Conservation (phyloP, 2,329 filamentous ascomycete species). For the Lasiodiplodia hormozganensis region DNA sequence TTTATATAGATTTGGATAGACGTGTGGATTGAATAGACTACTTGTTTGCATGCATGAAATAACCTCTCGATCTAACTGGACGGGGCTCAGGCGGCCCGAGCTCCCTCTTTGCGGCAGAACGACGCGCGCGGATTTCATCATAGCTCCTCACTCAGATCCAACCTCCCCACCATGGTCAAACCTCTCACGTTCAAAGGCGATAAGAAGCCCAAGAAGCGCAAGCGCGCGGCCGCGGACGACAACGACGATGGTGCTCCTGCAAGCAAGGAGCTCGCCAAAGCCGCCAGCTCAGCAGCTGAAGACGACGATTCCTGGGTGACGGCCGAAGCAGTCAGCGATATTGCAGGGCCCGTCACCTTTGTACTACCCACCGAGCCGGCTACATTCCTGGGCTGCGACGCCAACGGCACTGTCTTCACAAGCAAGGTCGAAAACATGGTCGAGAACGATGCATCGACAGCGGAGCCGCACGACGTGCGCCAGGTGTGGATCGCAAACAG, state of each 20-base stretch:
- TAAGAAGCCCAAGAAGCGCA: slow-evolving; percentile 92
- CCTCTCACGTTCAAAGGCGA: slow-evolving; percentile 96
- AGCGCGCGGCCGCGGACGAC: slow-evolving; percentile 67
- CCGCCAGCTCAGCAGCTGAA: slow-evolving; percentile 31
- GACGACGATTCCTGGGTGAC: slow-evolving; percentile 50
- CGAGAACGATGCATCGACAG: slow-evolving; percentile 79
- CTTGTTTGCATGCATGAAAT: not conserved
- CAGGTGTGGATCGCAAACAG: slow-evolving; percentile 94
- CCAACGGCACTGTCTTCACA: slow-evolving; percentile 84
- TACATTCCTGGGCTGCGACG: slow-evolving; percentile 82
- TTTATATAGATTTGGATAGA: not conserved
- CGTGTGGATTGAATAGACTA: not conserved
- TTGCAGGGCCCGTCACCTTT: slow-evolving; percentile 82
- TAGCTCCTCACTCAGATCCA: slow-evolving; percentile 23
- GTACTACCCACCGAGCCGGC: slow-evolving; percentile 78
- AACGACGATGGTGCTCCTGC: slow-evolving; percentile 46
- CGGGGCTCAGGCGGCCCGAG: slow-evolving; percentile 12
- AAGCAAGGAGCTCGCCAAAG: slow-evolving; percentile 42
- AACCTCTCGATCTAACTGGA: not conserved
- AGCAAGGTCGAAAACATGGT: slow-evolving; percentile 85
- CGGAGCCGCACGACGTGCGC: slow-evolving; percentile 93
- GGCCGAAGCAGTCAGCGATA: slow-evolving; percentile 75
- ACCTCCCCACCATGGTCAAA: slow-evolving; percentile 72
- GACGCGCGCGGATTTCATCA: slow-evolving; percentile 12
- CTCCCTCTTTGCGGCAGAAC: not conserved